These are phyloP conservation scores for Handroanthus guayacan DNA, from an alignment of 257 asterid genomes.

Conservation along the genomic window DNA sequence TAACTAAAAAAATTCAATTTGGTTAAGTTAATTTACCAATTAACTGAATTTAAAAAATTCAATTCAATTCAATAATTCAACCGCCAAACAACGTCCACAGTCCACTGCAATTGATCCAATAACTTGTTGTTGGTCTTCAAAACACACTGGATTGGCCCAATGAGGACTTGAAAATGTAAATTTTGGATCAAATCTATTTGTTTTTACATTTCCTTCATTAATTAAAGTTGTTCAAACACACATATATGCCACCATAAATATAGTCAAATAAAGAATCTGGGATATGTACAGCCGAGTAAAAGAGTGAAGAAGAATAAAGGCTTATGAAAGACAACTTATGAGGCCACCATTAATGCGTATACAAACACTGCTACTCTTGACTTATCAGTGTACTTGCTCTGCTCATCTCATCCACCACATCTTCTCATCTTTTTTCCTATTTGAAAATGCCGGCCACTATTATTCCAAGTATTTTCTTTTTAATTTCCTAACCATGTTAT, in stretches of 20 bases:
- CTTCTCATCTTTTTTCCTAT: too few relatives aligned
- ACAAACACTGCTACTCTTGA: neutral
- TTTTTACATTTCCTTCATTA: neutral
- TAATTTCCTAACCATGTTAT: neutral
- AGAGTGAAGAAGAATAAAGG: conserved; percentile 11
- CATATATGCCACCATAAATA: neutral
- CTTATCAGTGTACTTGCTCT: neutral
- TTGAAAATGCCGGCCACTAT: neutral
- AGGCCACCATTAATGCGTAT: neutral
- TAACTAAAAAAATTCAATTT: too few relatives aligned
- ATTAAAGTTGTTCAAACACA: neutral
- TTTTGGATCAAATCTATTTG: too few relatives aligned
- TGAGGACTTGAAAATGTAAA: too few relatives aligned
- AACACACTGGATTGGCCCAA: too few relatives aligned
- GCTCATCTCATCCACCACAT: neutral
- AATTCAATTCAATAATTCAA: too few relatives aligned
- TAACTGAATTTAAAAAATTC: too few relatives aligned
- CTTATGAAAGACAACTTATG: conserved; percentile 33
- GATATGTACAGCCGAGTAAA: neutral
- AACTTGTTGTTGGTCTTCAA: too few relatives aligned
- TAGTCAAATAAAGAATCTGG: neutral
- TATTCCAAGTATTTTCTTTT: neutral
- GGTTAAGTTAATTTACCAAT: too few relatives aligned
- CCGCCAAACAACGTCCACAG: neutral
- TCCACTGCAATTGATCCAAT: neutral